phyloP scores from a whole-genome alignment of 2,329 filamentous ascomycete genomes.

The Pseudopyrenochaeta lycopersici region DNA sequence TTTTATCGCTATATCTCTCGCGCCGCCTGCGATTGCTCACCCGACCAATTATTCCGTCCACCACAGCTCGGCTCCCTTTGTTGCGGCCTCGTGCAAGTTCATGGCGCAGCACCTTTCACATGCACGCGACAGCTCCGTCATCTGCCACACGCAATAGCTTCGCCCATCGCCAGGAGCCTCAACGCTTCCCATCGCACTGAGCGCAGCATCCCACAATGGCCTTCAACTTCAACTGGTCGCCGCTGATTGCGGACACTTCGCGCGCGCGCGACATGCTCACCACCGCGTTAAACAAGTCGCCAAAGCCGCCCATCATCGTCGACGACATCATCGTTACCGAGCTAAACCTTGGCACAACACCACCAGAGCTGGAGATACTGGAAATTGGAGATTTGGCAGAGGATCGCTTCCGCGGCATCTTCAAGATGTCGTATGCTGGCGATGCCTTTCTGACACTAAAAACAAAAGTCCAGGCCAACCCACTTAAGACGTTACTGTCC shows the following conservation, averaged over 20 bases:
- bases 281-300: slow-evolving; percentile 94
- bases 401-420: slow-evolving; percentile 96
- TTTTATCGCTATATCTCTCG: slow-evolving; percentile 6
- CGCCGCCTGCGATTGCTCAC: neutral
- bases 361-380: slow-evolving; percentile 93
- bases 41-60: slow-evolving; percentile 1
- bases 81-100: slow-evolving; percentile 30
- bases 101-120: slow-evolving; percentile 42
- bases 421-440: slow-evolving; percentile 98
- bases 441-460: slow-evolving; percentile 95
- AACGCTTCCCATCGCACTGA: slow-evolving; percentile 18
- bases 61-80: slow-evolving; percentile 20
- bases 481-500: slow-evolving; percentile 91
- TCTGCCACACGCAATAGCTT: slow-evolving; percentile 23
- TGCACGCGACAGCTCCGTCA: slow-evolving; percentile 49
- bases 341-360: slow-evolving; percentile 93
- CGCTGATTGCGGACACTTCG: slow-evolving; percentile 91
- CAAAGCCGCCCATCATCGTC: slow-evolving; percentile 98
- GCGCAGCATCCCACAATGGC: slow-evolving; percentile 70
- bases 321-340: slow-evolving; percentile 99
- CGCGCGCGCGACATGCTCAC: slow-evolving; percentile 94
- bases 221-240: slow-evolving; percentile 99
- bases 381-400: slow-evolving; percentile 98
- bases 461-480: slow-evolving; percentile 96
- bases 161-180: slow-evolving; percentile 27